Percentiles rank a stretch among this genome's conserved stretches.
Evolutionary conservation across 805 yeast genomes (phyloP).

Genomic region (Candida ortonii): DNA sequence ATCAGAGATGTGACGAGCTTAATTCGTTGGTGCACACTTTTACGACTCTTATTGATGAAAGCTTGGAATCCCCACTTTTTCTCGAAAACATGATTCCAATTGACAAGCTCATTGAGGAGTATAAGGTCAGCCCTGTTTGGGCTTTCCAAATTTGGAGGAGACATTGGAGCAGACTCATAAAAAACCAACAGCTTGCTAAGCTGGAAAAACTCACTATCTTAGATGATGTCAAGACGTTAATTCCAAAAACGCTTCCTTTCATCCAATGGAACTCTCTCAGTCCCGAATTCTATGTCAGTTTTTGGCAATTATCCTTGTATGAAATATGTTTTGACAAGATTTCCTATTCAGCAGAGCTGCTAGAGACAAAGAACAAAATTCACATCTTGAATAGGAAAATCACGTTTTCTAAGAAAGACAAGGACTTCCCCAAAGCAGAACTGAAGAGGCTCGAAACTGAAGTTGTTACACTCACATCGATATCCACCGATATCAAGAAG

Average conservation of each 20-base stretch:
- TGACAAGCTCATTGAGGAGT: slow-evolving; percentile 39
- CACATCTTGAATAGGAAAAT: slow-evolving; percentile 38
- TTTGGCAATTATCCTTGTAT: slow-evolving; percentile 73
- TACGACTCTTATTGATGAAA: slow-evolving; percentile 55
- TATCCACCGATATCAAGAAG: slow-evolving; percentile 29
- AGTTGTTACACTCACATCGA: slow-evolving; percentile 27
- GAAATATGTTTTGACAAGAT: slow-evolving; percentile 58
- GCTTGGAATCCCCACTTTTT: slow-evolving; percentile 37
- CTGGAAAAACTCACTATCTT: slow-evolving; percentile 10
- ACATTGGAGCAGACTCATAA: slow-evolving; percentile 32
- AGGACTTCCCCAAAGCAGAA: slow-evolving; percentile 22
- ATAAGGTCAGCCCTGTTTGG: slow-evolving; percentile 55
- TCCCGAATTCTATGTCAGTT: slow-evolving; percentile 49
- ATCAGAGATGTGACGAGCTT: slow-evolving; percentile 71
- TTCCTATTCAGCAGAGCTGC: slow-evolving; percentile 48
- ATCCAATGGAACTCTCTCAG: slow-evolving; percentile 31
- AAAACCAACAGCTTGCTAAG: slow-evolving; percentile 20
- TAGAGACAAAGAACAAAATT: slow-evolving; percentile 37
- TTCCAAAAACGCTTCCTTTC: slow-evolving; percentile 15
- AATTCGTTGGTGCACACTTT: slow-evolving; percentile 64
- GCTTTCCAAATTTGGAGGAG: slow-evolving; percentile 77
- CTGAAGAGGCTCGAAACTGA: slow-evolving; percentile 27
- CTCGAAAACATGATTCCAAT: slow-evolving; percentile 38
- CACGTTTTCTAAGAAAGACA: slow-evolving; percentile 28
- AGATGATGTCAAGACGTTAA: slow-evolving; percentile 12